Conservation (phyloP, 73 alveolate species). For the Stentor coeruleus region DNA sequence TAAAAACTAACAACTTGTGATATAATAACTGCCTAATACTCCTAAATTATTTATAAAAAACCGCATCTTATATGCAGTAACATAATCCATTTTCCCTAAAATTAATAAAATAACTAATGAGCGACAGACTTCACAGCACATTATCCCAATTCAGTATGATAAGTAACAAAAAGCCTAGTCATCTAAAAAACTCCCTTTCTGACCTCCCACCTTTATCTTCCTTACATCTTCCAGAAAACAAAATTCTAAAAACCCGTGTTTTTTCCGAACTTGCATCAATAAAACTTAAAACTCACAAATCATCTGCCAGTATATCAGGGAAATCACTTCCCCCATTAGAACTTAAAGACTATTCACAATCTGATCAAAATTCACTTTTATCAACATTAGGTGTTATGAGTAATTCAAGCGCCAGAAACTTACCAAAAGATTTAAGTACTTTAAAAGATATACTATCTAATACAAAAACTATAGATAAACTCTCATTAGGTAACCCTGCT, state of each 20-base stretch:
- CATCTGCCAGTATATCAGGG: background rate
- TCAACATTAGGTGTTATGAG: background rate
- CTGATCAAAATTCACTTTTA: background rate
- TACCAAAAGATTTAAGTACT: background rate
- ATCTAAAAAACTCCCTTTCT: conserved; percentile 2
- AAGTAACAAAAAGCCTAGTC: background rate
- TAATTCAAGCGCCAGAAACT: background rate
- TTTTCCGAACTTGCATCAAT: background rate
- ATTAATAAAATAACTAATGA: no score
- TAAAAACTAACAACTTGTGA: no score
- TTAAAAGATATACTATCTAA: background rate
- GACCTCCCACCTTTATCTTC: background rate
- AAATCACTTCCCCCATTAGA: background rate
- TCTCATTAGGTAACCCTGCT: background rate
- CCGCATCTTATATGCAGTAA: no score
- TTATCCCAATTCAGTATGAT: background rate
- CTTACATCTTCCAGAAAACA: background rate
- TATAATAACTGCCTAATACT: no score
- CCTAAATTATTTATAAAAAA: no score
- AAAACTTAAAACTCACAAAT: background rate
- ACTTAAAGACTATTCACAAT: background rate
- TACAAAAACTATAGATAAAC: background rate
- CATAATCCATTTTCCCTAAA: no score
- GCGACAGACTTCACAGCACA: no score
- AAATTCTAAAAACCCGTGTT: background rate